These are phyloP conservation scores for Aspergillus sp. DNA, from an alignment of 2,329 filamentous ascomycete species.

Conservation along the genomic window DNA sequence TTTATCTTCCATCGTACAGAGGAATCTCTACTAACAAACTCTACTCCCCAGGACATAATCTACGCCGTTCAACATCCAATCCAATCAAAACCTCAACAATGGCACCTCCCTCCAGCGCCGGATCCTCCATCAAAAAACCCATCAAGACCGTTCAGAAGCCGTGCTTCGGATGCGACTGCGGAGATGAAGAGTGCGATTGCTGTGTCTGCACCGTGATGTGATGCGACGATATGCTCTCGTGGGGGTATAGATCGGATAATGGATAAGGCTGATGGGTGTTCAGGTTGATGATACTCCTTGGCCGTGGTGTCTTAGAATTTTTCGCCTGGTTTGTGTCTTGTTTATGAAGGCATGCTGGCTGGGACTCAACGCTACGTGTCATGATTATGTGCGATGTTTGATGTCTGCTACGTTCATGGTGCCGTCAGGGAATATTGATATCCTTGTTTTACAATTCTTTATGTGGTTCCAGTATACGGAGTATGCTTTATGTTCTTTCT, in stretches of 20 bases:
- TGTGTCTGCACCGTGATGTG: slow-evolving; percentile 38
- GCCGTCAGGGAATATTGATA: not conserved
- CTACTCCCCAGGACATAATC: not conserved
- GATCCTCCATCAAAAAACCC: slow-evolving; percentile 30
- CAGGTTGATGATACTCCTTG: not conserved
- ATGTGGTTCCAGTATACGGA: not conserved
- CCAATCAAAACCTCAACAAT: not conserved
- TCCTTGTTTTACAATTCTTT: not conserved
- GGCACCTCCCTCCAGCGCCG: slow-evolving; percentile 18
- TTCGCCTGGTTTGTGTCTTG: too few relatives aligned
- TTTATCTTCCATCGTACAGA: too few relatives aligned
- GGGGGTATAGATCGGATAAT: not conserved
- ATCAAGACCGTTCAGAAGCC: slow-evolving; percentile 35
- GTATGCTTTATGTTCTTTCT: not conserved
- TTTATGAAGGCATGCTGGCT: slow-evolving; percentile 1
- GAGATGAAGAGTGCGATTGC: slow-evolving; percentile 36
- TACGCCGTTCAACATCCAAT: not conserved
- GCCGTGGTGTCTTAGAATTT: too few relatives aligned
- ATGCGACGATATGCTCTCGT: slow-evolving; percentile 6
- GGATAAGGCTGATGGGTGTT: not conserved
- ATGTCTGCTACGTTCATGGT: not conserved
- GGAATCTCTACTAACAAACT: too few relatives aligned
- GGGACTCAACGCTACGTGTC: slow-evolving; percentile 3
- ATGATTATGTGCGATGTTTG: not conserved
- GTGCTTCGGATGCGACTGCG: slow-evolving; percentile 37